Evolutionary conservation across 1,284 basidiomycete species (phyloP).

Genomic region (Cerrena zonata): DNA sequence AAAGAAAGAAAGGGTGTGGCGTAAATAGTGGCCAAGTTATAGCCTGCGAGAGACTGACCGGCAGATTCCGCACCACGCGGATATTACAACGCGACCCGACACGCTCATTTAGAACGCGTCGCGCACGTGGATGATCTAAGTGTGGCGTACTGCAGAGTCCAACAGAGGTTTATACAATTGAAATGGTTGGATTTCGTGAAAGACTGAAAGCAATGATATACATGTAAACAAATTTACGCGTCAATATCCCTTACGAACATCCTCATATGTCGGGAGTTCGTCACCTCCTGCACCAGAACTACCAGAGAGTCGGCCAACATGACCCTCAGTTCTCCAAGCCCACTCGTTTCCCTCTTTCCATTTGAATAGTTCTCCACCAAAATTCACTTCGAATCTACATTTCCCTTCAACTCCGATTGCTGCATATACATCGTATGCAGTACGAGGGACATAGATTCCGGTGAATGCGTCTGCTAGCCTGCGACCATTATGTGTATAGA

Average conservation of each 20-base stretch:
- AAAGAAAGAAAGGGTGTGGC: background rate
- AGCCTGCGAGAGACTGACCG: background rate
- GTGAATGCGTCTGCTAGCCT: conserved; percentile 53
- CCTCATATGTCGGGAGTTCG: conserved; percentile 13
- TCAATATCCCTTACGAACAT: conserved; percentile 4
- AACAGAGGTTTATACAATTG: too few species aligned
- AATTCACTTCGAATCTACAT: conserved; percentile 56
- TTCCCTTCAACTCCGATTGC: conserved; percentile 56
- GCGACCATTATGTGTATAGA: conserved; percentile 64
- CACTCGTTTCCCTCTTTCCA: conserved; percentile 63
- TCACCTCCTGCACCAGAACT: conserved; percentile 4
- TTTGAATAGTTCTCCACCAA: conserved; percentile 50
- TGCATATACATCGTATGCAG: conserved; percentile 52
- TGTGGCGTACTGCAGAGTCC: too few species aligned
- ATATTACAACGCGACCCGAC: background rate
- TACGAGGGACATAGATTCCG: conserved; percentile 51
- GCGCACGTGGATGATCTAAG: background rate
- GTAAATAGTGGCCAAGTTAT: background rate
- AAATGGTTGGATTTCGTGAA: too few species aligned
- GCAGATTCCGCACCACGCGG: background rate
- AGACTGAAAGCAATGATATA: too few species aligned
- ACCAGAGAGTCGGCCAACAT: conserved; percentile 38
- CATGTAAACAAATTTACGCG: too few species aligned
- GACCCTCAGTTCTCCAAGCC: conserved; percentile 53
- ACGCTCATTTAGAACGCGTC: background rate